A percentile compares a stretch with the other conserved stretches of the same genome.
phyloP scores from a whole-genome alignment of 441 rosid species.

The Iberis amara region DNA sequence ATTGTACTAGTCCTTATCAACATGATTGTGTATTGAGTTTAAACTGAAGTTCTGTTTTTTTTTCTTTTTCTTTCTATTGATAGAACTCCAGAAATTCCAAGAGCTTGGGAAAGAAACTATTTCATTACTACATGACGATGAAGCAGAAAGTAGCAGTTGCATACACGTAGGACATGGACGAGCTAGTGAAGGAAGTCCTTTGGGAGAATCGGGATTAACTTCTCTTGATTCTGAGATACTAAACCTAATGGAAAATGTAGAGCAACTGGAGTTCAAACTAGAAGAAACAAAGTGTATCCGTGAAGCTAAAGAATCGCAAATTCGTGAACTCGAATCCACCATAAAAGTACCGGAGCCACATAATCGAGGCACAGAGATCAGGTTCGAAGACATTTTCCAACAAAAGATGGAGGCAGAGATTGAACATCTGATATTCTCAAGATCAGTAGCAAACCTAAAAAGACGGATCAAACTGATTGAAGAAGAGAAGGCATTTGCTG shows the following conservation, averaged over 20 bases:
- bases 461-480: constrained; percentile 31
- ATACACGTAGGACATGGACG: constrained; percentile 14
- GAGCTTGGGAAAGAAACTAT: constrained; percentile 55
- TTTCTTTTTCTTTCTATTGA: constrained; percentile 13
- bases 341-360: constrained; percentile 31
- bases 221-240: constrained; percentile 41
- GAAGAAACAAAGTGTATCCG: constrained; percentile 46
- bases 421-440: constrained; percentile 42
- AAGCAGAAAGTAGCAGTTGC: constrained; percentile 33
- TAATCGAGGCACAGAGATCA: constrained; percentile 40
- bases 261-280: constrained; percentile 50
- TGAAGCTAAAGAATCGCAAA: constrained; percentile 45
- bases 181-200: constrained; percentile 36
- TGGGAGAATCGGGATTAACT: constrained; percentile 28
- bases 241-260: constrained; percentile 44
- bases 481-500: constrained; percentile 43
- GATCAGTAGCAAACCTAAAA: constrained; percentile 38
- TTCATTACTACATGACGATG: constrained; percentile 27
- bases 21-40: constrained; percentile 7
- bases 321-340: constrained; percentile 49
- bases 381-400: constrained; percentile 54
- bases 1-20: constrained; percentile 1
- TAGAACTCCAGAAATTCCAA: constrained; percentile 64
- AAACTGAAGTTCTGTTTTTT: background rate
- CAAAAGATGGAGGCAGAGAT: constrained; percentile 77